These are phyloP conservation scores for Talaromyces wortmannii DNA, from an alignment of 495 filamentous ascomycete species.

Conservation along the genomic window DNA sequence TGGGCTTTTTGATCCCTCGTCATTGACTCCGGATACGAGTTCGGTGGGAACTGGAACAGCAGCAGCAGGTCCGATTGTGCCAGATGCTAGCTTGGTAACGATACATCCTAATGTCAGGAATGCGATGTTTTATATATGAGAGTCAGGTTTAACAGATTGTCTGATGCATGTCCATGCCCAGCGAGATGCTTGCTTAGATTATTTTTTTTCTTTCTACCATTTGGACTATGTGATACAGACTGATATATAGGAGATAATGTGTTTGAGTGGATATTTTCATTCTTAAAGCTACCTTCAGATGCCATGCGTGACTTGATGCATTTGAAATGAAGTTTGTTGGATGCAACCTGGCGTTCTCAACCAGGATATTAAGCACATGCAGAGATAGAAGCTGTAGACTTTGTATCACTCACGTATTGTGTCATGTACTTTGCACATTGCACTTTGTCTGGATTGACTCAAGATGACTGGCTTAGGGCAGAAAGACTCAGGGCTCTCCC, in stretches of 20 bases:
- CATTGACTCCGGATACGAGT: background rate
- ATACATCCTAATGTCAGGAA: slow-evolving; percentile 38
- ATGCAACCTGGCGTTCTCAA: background rate
- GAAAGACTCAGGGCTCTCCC: background rate
- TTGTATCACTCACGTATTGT: background rate
- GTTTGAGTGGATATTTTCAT: background rate
- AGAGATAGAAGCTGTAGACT: background rate
- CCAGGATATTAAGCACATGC: background rate
- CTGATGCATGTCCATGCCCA: background rate
- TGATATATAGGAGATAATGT: background rate
- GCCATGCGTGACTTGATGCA: background rate
- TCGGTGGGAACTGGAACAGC: background rate
- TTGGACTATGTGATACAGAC: background rate
- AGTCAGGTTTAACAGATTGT: background rate
- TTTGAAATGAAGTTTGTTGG: background rate
- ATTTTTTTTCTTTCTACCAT: background rate
- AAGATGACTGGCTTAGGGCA: background rate
- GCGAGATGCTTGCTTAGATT: background rate
- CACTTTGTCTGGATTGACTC: background rate
- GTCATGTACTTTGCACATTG: background rate
- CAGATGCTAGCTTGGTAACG: slow-evolving; percentile 5
- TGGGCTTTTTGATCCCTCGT: slow-evolving; percentile 40
- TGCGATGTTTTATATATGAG: slow-evolving; percentile 59
- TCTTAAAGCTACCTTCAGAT: background rate
- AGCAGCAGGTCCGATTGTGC: background rate